A percentile compares a stretch with the other conserved stretches of the same genome.
Conservation (phyloP, 139 green algal species). For the Chlamydomonas applanata region DNA sequence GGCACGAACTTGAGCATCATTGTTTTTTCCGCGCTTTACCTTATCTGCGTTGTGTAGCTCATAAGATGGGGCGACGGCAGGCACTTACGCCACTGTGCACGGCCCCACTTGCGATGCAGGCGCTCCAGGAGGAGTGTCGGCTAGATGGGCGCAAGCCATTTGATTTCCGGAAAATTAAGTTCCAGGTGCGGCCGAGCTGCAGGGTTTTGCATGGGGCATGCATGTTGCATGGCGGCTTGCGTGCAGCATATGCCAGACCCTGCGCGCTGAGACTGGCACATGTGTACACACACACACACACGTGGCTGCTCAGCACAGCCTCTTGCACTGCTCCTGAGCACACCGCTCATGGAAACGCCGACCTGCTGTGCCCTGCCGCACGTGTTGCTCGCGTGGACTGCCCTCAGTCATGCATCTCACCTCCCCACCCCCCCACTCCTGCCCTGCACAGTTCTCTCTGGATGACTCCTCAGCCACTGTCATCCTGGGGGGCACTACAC, state of each 20-base stretch:
- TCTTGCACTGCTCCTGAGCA: too few relatives aligned
- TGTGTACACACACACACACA: too few relatives aligned
- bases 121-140: constrained; percentile 49
- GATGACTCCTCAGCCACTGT: constrained; percentile 67
- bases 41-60: background rate
- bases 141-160: constrained; percentile 55
- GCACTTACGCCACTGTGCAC: background rate
- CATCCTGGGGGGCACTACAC: constrained; percentile 64
- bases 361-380: too few relatives aligned
- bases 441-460: constrained; percentile 32
- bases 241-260: too few relatives aligned
- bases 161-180: constrained; percentile 46
- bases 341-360: too few relatives aligned
- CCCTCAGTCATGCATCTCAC: too few relatives aligned
- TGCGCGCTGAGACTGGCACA: too few relatives aligned
- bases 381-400: too few relatives aligned
- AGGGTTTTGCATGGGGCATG: too few relatives aligned
- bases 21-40: background rate
- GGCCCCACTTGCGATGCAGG: constrained; percentile 37
- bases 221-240: background rate
- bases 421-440: too few relatives aligned
- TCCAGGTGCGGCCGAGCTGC: constrained; percentile 8
- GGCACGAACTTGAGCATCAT: constrained; percentile 21
- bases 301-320: too few relatives aligned
- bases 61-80: background rate